Percentiles rank a stretch among this genome's conserved stretches.
These are phyloP conservation scores for Xylaria flabelliformis DNA, from an alignment of 495 filamentous ascomycete species.

Conservation along the genomic window DNA sequence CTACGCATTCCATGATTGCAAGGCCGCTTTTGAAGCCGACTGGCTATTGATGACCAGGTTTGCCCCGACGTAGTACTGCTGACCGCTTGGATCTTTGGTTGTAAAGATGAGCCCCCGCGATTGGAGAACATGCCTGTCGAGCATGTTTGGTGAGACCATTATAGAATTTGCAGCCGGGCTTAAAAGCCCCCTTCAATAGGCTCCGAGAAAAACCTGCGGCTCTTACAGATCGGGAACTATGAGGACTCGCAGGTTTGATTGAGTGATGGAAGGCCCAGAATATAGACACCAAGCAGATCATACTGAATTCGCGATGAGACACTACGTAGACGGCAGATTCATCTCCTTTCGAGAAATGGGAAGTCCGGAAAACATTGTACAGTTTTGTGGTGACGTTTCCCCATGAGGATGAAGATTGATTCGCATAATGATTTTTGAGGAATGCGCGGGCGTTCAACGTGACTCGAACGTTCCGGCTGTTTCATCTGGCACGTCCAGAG, in stretches of 20 bases:
- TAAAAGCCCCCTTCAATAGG: neutral
- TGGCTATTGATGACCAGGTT: neutral
- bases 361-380: neutral
- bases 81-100: neutral
- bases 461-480: conserved; percentile 41
- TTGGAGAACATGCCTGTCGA: neutral
- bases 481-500: conserved; percentile 52
- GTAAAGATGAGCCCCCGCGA: neutral
- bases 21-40: conserved; percentile 11
- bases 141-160: neutral
- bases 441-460: conserved; percentile 22
- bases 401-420: neutral
- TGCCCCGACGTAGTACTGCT: neutral
- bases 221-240: neutral
- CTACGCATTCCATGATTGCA: neutral
- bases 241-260: neutral
- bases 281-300: neutral
- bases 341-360: neutral
- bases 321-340: neutral
- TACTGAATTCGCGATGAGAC: neutral
- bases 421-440: neutral
- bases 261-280: neutral
- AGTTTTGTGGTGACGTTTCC: neutral
- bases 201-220: neutral
- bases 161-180: neutral